phyloP scores from a whole-genome alignment of 2,329 filamentous ascomycete genomes.

The Pseudocercospora fijiensis region DNA sequence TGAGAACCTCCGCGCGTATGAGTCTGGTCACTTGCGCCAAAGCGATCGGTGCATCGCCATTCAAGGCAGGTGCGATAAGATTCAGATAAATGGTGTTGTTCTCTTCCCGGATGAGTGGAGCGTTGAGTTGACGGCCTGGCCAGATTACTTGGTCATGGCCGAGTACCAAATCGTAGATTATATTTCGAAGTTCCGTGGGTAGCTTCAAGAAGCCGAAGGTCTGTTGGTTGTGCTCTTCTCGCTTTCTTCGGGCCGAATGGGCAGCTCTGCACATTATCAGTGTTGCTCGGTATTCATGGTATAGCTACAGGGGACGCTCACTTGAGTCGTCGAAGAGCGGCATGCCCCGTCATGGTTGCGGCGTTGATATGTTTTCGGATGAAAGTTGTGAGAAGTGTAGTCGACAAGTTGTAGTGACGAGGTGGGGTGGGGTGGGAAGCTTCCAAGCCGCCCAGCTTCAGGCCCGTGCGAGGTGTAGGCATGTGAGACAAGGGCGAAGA shows the following conservation, averaged over 20 bases:
- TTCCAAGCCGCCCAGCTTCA: not conserved
- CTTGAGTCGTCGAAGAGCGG: not conserved
- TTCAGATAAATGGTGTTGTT: slow-evolving; percentile 1
- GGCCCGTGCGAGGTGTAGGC: slow-evolving; percentile 1
- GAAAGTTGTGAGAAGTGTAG: not conserved
- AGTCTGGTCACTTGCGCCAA: slow-evolving; percentile 1
- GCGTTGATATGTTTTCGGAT: not conserved
- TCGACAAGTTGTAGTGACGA: not conserved
- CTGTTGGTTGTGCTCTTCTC: slow-evolving; percentile 3
- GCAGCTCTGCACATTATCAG: slow-evolving; percentile 5
- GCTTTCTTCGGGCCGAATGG: slow-evolving; percentile 8
- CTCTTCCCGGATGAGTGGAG: slow-evolving; percentile 1
- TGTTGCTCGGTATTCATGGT: not conserved
- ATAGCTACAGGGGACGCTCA: not conserved
- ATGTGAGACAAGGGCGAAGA: slow-evolving; percentile 1
- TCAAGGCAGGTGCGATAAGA: not conserved
- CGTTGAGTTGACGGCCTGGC: not conserved
- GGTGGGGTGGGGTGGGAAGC: not conserved
- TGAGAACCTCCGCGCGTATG: not conserved
- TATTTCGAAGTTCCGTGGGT: slow-evolving; percentile 9
- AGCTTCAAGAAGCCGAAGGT: slow-evolving; percentile 11
- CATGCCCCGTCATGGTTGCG: not conserved
- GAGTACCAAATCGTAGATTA: slow-evolving; percentile 1
- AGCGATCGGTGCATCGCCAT: not conserved
- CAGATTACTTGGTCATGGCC: slow-evolving; percentile 1